Base-by-base conservation (phyloP, 371 early-diverging fungal species). In the Syncephalastrum racemosum region DNA sequence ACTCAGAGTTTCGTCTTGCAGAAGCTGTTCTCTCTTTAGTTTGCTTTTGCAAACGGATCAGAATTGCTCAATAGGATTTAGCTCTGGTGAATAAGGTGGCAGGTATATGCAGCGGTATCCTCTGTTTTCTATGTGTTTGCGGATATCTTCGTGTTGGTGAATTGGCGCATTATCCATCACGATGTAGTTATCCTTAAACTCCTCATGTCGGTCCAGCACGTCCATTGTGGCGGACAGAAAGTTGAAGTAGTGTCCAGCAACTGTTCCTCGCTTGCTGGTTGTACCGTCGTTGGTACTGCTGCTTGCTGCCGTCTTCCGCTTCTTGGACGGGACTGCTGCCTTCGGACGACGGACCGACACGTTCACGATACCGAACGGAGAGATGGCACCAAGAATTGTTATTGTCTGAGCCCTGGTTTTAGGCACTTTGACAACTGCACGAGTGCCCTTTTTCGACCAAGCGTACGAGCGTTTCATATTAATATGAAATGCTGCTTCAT, bases 401-500 rank as follows among this genome's bases (percentile, higher is more conserved):
- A 18, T 14, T 1, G 58, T 20, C 20, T 2, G 14, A 12, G 52
- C 58, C 13, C 52, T 23, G 6, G 46, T 50, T 24, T 42, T 44
- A 3, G 54, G 42, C 46, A 54, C 49, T 12, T 25, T 52, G 3
- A 56, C 62, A 4, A 41, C 19, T 44, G 56, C 44, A 12, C 31
- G 20, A 16, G 36, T 39, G 24, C 63, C 63, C 25, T 57, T 62
- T 41, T 52, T 27, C 15, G 57, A 40, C 56, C 53, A 62, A 2
- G 43, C 63, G 25, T 3, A 50, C 15, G 41, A 15, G n/a, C 43
- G 57, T 4, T 19, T 25, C 46, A 42, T 39, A 43, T 63, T 53
- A 19, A 62, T 52, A 50, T 47, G 22, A 44, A 62, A 57, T 23
- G 53, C 63, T 39, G 63, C 24, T 44, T 56, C 58, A 27, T 58